phyloP scores from a whole-genome alignment of 225 moss, liverwort and hornwort species.

The Takakia lepidozioides region DNA sequence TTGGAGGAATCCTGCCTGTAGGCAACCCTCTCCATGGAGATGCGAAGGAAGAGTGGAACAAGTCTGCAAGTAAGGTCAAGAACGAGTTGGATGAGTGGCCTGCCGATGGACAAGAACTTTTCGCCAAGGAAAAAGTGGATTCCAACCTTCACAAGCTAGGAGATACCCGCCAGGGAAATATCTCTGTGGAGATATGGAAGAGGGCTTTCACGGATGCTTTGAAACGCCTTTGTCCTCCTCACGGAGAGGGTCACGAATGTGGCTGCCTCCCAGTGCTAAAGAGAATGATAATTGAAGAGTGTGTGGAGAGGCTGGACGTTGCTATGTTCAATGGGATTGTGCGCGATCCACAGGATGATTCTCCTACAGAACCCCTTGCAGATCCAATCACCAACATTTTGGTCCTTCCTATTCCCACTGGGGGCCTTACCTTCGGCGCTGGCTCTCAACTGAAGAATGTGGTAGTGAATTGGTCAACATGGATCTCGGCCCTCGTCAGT shows the following conservation, averaged over 20 bases:
- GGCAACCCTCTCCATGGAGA: conserved; percentile 27
- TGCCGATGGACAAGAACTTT: conserved; percentile 18
- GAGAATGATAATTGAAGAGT: conserved; percentile 78
- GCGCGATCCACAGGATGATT: conserved; percentile 62
- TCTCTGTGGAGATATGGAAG: conserved; percentile 88
- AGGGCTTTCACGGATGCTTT: conserved; percentile 73
- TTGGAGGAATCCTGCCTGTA: too few species aligned
- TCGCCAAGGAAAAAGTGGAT: conserved; percentile 31
- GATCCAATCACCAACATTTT: conserved; percentile 81
- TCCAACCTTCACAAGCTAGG: conserved; percentile 62
- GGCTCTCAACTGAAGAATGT: conserved; percentile 91
- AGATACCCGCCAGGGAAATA: conserved; percentile 63
- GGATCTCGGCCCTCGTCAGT: conserved; percentile 53
- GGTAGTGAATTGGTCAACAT: conserved; percentile 95
- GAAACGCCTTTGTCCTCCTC: conserved; percentile 72
- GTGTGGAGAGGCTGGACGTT: conserved; percentile 75
- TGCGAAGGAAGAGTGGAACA: too few species aligned
- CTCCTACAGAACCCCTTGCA: conserved; percentile 80
- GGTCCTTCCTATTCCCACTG: conserved; percentile 75
- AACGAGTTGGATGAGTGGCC: too few species aligned
- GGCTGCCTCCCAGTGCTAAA: conserved; percentile 77
- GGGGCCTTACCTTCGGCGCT: conserved; percentile 76
- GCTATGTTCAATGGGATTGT: conserved; percentile 94
- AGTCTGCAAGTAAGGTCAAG: too few species aligned
- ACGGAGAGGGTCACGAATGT: conserved; percentile 79